phyloP scores from a whole-genome alignment of 2,329 filamentous ascomycete genomes.

The Beauveria sp. region DNA sequence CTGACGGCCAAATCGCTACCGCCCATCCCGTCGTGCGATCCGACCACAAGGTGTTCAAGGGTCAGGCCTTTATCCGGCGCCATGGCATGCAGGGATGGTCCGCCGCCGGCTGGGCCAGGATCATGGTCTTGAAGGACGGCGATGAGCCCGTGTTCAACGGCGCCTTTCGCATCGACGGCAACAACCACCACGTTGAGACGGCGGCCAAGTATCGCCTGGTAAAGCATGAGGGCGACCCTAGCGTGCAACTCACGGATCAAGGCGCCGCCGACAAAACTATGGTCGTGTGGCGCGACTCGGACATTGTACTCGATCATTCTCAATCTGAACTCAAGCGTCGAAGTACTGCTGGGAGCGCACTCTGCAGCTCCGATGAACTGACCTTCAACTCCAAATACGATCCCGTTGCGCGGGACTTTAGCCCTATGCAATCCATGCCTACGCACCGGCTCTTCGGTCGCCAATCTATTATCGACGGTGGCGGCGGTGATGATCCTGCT shows the following conservation, averaged over 20 bases:
- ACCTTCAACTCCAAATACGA: slow-evolving; percentile 72
- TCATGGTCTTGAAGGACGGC: slow-evolving; percentile 73
- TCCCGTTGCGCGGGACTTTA: slow-evolving; percentile 47
- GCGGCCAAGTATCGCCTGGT: slow-evolving; percentile 66
- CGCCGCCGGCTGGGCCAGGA: slow-evolving; percentile 78
- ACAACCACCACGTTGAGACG: slow-evolving; percentile 83
- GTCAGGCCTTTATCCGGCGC: slow-evolving; percentile 63
- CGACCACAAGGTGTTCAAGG: slow-evolving; percentile 78
- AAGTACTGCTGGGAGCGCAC: slow-evolving; percentile 28
- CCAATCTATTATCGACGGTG: slow-evolving; percentile 58
- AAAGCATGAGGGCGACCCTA: slow-evolving; percentile 63
- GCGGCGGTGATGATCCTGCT: slow-evolving; percentile 64
- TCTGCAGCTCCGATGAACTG: slow-evolving; percentile 69
- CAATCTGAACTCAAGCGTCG: slow-evolving; percentile 58
- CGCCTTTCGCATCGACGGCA: slow-evolving; percentile 70
- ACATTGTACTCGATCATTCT: slow-evolving; percentile 48
- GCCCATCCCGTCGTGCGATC: slow-evolving; percentile 64
- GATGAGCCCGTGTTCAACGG: slow-evolving; percentile 78
- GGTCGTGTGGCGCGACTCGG: slow-evolving; percentile 88
- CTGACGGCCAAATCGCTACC: slow-evolving; percentile 60
- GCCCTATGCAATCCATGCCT: slow-evolving; percentile 52
- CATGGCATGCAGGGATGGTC: slow-evolving; percentile 59
- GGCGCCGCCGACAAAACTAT: slow-evolving; percentile 61
- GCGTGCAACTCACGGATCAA: slow-evolving; percentile 37
- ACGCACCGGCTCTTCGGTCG: slow-evolving; percentile 63